Conservation (phyloP, 805 yeast genomes). For the Ogataea angusta region DNA sequence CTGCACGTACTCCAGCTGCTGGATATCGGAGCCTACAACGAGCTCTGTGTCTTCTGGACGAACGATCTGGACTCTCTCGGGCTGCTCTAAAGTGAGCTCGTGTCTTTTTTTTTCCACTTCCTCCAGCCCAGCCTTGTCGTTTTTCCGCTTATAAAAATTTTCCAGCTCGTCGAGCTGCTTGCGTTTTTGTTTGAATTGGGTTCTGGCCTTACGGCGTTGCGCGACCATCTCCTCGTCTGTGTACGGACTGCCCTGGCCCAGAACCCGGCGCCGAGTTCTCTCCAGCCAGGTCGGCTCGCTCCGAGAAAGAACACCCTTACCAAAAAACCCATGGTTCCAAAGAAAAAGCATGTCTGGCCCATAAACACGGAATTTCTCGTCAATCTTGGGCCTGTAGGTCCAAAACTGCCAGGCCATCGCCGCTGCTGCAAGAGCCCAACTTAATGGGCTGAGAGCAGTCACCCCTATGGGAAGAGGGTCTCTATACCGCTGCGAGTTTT, state of each 20-base stretch:
- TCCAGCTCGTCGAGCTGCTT: conserved; percentile 52
- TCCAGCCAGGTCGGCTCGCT: conserved; percentile 89
- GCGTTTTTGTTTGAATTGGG: conserved; percentile 67
- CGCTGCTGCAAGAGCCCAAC: conserved; percentile 38
- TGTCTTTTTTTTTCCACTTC: conserved; percentile 40
- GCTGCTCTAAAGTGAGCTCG: conserved; percentile 19
- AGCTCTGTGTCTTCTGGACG: conserved; percentile 39
- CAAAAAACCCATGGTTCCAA: conserved; percentile 90
- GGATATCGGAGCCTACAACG: conserved; percentile 25
- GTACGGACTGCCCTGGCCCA: conserved; percentile 23
- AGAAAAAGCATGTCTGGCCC: conserved; percentile 48
- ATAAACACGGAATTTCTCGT: conserved; percentile 39
- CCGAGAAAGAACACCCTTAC: conserved; percentile 85
- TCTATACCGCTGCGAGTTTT: conserved; percentile 7
- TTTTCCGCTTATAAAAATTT: conserved; percentile 29
- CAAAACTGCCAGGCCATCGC: conserved; percentile 23
- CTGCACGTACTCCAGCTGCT: conserved; percentile 51
- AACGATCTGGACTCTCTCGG: conserved; percentile 13
- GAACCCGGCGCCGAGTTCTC: conserved; percentile 58
- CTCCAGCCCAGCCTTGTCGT: conserved; percentile 22
- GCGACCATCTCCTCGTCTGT: conserved; percentile 78
- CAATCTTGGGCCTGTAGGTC: conserved; percentile 5
- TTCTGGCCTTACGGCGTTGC: conserved; percentile 66
- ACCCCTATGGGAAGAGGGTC: conserved; percentile 41
- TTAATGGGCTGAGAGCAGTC: conserved; percentile 41